phyloP scores from a whole-genome alignment of 768 basidiomycete species.

The Trametes maxima region DNA sequence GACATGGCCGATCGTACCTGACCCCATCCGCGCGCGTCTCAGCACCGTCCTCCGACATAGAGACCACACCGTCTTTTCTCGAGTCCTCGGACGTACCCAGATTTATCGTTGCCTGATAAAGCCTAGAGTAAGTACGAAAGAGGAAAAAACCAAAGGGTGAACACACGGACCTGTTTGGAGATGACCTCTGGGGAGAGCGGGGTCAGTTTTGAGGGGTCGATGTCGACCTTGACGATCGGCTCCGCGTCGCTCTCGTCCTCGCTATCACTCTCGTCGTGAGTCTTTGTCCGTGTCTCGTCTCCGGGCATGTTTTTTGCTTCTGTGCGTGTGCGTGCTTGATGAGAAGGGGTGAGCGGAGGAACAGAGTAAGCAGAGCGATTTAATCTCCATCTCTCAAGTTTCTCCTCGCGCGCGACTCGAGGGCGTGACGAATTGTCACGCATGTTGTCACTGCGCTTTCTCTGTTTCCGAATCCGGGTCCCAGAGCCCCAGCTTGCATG shows the following conservation, averaged over 20 bases:
- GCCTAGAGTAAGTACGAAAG: neutral
- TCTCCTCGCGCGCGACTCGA: conserved; percentile 2
- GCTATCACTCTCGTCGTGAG: conserved; percentile 62
- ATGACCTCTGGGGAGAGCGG: conserved; percentile 90
- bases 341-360: neutral
- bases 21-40: conserved; percentile 1
- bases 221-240: conserved; percentile 62
- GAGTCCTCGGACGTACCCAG: conserved; percentile 53
- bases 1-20: conserved; percentile 98
- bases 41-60: neutral
- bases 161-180: conserved; percentile 75
- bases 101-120: conserved; percentile 88
- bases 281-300: conserved; percentile 69
- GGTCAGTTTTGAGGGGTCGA: conserved; percentile 82
- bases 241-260: conserved; percentile 71
- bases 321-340: neutral
- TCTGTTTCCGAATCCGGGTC: too few species aligned
- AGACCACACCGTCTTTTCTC: neutral
- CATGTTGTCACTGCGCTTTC: neutral
- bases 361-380: neutral
- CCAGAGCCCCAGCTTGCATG: too few species aligned
- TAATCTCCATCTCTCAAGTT: conserved; percentile 9
- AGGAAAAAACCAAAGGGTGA: neutral
- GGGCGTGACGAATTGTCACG: conserved; percentile 6
- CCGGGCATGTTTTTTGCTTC: conserved; percentile 51